Evolutionary conservation across 2,329 filamentous ascomycete species (phyloP).

Genomic region (Diaporthe capsici): DNA sequence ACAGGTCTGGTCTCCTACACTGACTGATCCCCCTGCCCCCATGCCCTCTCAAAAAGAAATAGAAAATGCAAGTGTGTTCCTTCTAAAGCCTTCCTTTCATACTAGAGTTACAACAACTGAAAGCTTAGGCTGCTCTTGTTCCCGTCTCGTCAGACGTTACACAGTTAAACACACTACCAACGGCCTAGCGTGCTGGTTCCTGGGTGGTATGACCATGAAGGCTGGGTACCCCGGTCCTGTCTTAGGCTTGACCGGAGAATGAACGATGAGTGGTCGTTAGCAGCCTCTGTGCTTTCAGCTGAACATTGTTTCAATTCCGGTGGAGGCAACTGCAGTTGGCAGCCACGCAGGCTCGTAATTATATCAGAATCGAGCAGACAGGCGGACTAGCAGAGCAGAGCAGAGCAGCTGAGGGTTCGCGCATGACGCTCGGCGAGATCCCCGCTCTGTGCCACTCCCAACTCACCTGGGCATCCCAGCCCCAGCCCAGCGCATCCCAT

Average conservation of each 20-base stretch:
- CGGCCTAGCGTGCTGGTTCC: constrained; percentile 1
- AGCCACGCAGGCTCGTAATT: neutral
- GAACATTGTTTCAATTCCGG: constrained; percentile 5
- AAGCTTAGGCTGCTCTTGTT: neutral
- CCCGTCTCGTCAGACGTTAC: constrained; percentile 3
- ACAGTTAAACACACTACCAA: neutral
- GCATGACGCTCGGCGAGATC: constrained; percentile 16
- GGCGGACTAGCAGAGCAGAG: neutral
- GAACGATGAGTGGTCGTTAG: neutral
- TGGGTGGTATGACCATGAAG: constrained; percentile 22
- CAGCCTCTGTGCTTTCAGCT: neutral
- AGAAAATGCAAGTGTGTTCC: too few relatives aligned
- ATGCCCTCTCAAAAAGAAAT: too few relatives aligned
- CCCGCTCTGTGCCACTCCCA: neutral
- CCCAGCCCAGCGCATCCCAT: neutral
- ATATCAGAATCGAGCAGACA: neutral
- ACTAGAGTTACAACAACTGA: neutral
- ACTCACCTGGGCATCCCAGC: neutral
- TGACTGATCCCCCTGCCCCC: too few relatives aligned
- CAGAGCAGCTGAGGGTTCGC: constrained; percentile 20
- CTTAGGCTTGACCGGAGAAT: neutral
- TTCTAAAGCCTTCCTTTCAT: neutral
- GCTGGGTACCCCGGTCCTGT: constrained; percentile 1
- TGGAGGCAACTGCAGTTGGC: neutral
- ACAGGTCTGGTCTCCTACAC: too few relatives aligned